A percentile compares a stretch with the other conserved stretches of the same genome.
Evolutionary conservation across 1,284 basidiomycete genomes (phyloP).

Genomic region (Leccinum pallidistipes): DNA sequence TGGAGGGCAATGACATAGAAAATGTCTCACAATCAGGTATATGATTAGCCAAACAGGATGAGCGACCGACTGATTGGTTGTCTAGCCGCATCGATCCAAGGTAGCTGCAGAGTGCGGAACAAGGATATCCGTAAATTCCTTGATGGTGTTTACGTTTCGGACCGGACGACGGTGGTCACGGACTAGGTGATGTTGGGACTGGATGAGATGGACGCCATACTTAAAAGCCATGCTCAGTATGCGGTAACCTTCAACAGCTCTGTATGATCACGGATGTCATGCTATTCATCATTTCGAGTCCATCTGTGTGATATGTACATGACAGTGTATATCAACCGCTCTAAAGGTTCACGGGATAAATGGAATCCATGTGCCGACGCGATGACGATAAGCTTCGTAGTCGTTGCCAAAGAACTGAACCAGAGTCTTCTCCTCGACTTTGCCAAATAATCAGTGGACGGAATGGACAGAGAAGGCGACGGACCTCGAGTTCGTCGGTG

Average conservation of each 20-base stretch:
- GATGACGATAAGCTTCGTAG: constrained; percentile 68
- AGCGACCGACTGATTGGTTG: constrained; percentile 2
- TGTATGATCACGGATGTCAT: constrained; percentile 35
- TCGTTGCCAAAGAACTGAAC: constrained; percentile 81
- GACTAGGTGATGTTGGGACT: constrained; percentile 38
- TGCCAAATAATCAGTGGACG: constrained; percentile 7
- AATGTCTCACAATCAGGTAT: constrained; percentile 92
- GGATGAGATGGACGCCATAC: constrained; percentile 11
- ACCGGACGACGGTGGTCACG: constrained; percentile 64
- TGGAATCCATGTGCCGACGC: constrained; percentile 75
- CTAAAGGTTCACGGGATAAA: constrained; percentile 54
- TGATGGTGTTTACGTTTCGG: constrained; percentile 92
- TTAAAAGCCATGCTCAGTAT: constrained; percentile 22
- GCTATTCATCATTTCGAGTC: constrained; percentile 11
- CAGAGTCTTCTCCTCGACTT: constrained; percentile 76
- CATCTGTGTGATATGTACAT: constrained; percentile 1
- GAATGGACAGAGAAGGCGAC: constrained; percentile 30
- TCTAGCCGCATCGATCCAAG: constrained; percentile 91
- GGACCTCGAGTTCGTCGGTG: constrained; percentile 75
- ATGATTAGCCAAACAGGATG: constrained; percentile 2
- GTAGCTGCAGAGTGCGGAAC: constrained; percentile 92
- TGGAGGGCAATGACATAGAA: constrained; percentile 94
- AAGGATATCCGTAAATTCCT: constrained; percentile 98
- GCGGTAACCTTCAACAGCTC: constrained; percentile 20
- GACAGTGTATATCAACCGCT: background rate